Conservation (phyloP, 2,329 filamentous ascomycete genomes). For the Purpureocillium takamizusanense region DNA sequence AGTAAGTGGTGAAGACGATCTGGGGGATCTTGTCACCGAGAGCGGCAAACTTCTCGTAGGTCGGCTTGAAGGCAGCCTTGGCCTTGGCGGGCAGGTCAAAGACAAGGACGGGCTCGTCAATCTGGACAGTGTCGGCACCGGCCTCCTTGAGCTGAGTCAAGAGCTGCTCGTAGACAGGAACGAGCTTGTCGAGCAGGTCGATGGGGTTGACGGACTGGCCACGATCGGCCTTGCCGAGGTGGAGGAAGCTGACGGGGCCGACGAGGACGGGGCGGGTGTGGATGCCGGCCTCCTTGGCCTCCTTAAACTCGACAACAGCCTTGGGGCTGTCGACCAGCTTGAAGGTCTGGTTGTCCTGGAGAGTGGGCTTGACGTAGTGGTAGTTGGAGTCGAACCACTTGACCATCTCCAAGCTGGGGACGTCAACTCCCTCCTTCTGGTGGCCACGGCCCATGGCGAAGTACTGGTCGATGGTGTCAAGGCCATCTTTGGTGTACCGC, state of each 20-base stretch:
- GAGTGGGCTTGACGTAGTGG: conserved; percentile 99
- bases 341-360: conserved; percentile 96
- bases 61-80: conserved; percentile 96
- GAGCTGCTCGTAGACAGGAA: conserved; percentile 91
- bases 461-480: conserved; percentile 89
- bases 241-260: conserved; percentile 94
- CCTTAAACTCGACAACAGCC: conserved; percentile 87
- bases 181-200: conserved; percentile 82
- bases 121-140: conserved; percentile 93
- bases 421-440: conserved; percentile 90
- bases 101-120: conserved; percentile 95
- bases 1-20: conserved; percentile 91
- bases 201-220: conserved; percentile 88
- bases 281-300: conserved; percentile 97
- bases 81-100: conserved; percentile 83
- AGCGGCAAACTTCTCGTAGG: conserved; percentile 79
- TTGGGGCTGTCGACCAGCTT: conserved; percentile 81
- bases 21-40: conserved; percentile 77
- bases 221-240: conserved; percentile 97
- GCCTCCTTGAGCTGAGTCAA: conserved; percentile 89
- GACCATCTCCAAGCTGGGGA: conserved; percentile 95
- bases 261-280: conserved; percentile 87
- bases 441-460: conserved; percentile 99
- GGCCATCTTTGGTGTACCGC: conserved; percentile 84
- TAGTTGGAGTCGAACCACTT: conserved; percentile 99